phyloP scores from a whole-genome alignment of 176 grass and related monocot genomes.

The Tillandsia leiboldiana region DNA sequence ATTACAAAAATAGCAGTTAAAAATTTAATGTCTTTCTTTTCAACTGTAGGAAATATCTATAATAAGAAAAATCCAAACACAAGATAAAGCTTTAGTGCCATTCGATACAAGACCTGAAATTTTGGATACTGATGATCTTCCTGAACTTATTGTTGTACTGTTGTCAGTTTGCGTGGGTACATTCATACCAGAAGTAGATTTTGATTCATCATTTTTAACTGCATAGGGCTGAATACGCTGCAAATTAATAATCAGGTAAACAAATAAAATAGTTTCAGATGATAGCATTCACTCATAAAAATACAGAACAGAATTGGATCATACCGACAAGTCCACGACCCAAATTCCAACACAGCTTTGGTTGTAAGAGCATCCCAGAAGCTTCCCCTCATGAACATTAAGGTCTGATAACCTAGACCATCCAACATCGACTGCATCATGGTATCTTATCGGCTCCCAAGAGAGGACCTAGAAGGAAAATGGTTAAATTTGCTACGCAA shows the following conservation, averaged over 20 bases:
- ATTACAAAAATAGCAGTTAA: slow-evolving; percentile 19
- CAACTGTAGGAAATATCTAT: neutral
- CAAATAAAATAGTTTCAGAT: neutral
- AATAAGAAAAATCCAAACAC: neutral
- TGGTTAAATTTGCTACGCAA: slow-evolving; percentile 12
- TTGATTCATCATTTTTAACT: slow-evolving; percentile 31
- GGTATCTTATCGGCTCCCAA: slow-evolving; percentile 81
- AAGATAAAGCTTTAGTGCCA: slow-evolving; percentile 9
- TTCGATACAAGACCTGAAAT: slow-evolving; percentile 24
- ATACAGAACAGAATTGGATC: neutral
- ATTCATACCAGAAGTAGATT: slow-evolving; percentile 34
- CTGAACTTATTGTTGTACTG: slow-evolving; percentile 47
- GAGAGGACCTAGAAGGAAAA: slow-evolving; percentile 62
- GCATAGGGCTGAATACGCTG: slow-evolving; percentile 52
- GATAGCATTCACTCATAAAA: neutral
- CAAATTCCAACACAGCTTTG: slow-evolving; percentile 87
- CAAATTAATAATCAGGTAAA: slow-evolving; percentile 18
- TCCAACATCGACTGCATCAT: slow-evolving; percentile 66
- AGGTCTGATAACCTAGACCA: slow-evolving; percentile 87
- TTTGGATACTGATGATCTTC: slow-evolving; percentile 53
- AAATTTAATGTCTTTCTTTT: slow-evolving; percentile 8
- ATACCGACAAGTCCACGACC: slow-evolving; percentile 75
- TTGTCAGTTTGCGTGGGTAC: slow-evolving; percentile 26
- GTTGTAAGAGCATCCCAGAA: slow-evolving; percentile 92
- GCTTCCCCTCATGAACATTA: slow-evolving; percentile 75